A percentile compares a stretch with the other conserved stretches of the same genome.
Conservation (phyloP, 1,284 basidiomycete species). For the Ceratobasidium sp. region DNA sequence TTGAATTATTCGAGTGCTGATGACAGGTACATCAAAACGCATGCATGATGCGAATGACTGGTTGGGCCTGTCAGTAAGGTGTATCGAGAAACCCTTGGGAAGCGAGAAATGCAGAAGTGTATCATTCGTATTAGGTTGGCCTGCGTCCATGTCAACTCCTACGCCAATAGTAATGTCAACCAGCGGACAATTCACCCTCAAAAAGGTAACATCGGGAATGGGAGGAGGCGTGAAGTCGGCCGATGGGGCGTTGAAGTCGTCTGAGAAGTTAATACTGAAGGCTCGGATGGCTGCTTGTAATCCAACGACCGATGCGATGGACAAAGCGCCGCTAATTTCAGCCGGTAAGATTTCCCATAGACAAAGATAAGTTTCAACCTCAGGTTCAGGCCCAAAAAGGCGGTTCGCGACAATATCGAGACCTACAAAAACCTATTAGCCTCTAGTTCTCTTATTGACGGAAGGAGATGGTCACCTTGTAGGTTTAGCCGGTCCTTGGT, state of each 20-base stretch:
- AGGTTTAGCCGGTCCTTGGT: conserved; percentile 48
- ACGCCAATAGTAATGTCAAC: conserved; percentile 64
- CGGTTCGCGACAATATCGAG: conserved; percentile 85
- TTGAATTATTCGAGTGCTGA: conserved; percentile 29
- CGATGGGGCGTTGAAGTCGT: conserved; percentile 84
- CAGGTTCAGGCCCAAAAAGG: conserved; percentile 87
- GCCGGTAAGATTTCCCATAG: conserved; percentile 87
- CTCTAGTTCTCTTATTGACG: conserved; percentile 64
- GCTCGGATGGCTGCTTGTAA: conserved; percentile 69
- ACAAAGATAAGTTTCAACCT: conserved; percentile 87
- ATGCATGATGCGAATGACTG: conserved; percentile 25
- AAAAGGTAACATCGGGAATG: conserved; percentile 85
- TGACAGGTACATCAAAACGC: conserved; percentile 37
- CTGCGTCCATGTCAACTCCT: neutral
- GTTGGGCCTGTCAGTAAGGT: conserved; percentile 32
- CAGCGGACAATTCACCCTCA: conserved; percentile 70
- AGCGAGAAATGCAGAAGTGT: conserved; percentile 65
- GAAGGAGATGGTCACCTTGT: conserved; percentile 58
- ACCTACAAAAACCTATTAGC: conserved; percentile 67
- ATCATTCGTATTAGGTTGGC: neutral
- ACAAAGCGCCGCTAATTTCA: conserved; percentile 69
- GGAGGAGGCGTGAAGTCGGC: conserved; percentile 71
- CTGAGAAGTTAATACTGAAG: conserved; percentile 78
- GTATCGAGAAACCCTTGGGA: conserved; percentile 65
- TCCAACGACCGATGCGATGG: conserved; percentile 68